Evolutionary conservation across 2,329 filamentous ascomycete genomes (phyloP), one percentile per base, ranked within the genome.

Genomic region (Diaporthe sp.): DNA sequence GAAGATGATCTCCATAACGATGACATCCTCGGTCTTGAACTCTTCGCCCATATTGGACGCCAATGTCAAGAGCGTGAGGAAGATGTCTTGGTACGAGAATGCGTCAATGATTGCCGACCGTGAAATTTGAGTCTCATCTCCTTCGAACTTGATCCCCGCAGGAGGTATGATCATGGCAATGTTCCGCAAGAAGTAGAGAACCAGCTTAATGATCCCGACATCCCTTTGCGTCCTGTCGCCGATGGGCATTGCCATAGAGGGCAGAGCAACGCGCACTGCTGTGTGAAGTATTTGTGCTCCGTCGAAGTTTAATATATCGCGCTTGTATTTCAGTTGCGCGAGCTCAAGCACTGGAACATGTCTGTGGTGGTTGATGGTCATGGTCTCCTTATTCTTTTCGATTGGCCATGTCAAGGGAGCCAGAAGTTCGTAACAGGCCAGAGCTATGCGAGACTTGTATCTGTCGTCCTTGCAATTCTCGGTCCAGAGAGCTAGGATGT

Each of bases 351-450:
- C 97, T 1, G 97, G 95, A 55, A 96, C 91, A 85, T 99, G 97
- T 74, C 95, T 92, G 82, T 98, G 94, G 83, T 98, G 95, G 82
- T 99, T 98, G 79, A 95, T 88, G 5, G 95, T 98, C 90, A 97
- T 96, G 81, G 94, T 91, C 75, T 94, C 92, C 77, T 91, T 88
- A 76, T 96, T 92, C 79, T 92, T 91, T 77, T 98, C 95, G 81
- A 98, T 89, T 0, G 97, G 96, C 96, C 96, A 98, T 25, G 97
- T 99, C 81, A 99, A 86, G 6, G 96, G 95, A 1, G 98, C 95
- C 81, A 99, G 89, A 65, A 99, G 87, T 85, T 99, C 96, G 84
- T 98, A 88, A 84, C 95, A 97, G 73, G 95, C 94, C 78, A 98
- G 87, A 3, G 95, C 94, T 77, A 97, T 89, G 81, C 94, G 93